Conservation (phyloP, 805 yeast species). For the Naumovozyma castellii region DNA sequence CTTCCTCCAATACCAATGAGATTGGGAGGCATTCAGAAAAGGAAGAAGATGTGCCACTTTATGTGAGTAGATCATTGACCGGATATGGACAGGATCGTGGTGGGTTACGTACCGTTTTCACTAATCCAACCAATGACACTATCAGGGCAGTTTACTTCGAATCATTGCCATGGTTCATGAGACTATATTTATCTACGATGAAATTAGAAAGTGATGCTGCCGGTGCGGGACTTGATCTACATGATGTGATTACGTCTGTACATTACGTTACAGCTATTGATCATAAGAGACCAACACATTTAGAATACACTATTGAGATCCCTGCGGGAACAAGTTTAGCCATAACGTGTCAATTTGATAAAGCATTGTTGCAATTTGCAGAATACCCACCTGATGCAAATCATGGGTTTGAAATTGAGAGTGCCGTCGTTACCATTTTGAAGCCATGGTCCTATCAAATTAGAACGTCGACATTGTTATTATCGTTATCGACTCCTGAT, state of each 20-base stretch:
- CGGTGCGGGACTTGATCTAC: constrained; percentile 11
- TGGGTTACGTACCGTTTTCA: constrained; percentile 69
- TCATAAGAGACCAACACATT: constrained; percentile 69
- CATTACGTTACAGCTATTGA: constrained; percentile 72
- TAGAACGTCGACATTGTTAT: constrained; percentile 78
- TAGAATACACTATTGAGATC: constrained; percentile 55
- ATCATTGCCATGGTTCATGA: constrained; percentile 87
- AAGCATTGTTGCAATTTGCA: constrained; percentile 68
- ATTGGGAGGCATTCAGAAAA: too few relatives aligned
- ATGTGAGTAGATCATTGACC: constrained; percentile 75
- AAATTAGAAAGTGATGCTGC: constrained; percentile 28
- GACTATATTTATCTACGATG: constrained; percentile 68
- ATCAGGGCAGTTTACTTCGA: constrained; percentile 60
- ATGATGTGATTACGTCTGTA: constrained; percentile 39
- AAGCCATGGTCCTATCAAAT: constrained; percentile 37
- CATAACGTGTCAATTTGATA: constrained; percentile 73
- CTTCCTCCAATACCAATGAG: constrained; percentile 37
- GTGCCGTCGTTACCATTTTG: constrained; percentile 66
- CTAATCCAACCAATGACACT: constrained; percentile 49
- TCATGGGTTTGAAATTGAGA: constrained; percentile 92
- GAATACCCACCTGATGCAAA: constrained; percentile 99
- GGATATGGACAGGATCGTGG: constrained; percentile 90
- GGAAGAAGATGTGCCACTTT: constrained; percentile 53
- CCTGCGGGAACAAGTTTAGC: constrained; percentile 58
- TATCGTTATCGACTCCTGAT: constrained; percentile 91